A percentile compares a stretch with the other conserved stretches of the same genome.
phyloP scores from a whole-genome alignment of 345 rosid species.

The Rhizophora mangle region DNA sequence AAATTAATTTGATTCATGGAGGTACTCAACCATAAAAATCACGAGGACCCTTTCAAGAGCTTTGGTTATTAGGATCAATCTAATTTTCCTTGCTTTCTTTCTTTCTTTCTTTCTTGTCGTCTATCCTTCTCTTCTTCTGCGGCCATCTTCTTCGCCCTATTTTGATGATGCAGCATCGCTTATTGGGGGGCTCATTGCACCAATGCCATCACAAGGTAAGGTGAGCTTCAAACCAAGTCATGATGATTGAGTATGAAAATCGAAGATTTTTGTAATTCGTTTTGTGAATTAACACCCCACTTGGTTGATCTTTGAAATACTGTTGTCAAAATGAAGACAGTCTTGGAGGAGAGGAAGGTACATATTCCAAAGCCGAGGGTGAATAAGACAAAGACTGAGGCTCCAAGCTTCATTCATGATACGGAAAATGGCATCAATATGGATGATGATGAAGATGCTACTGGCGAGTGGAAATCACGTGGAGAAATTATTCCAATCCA shows the following conservation, averaged over 20 bases:
- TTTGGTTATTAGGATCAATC: conserved; percentile 54
- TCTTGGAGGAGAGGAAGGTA: conserved; percentile 34
- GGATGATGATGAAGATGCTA: conserved; percentile 50
- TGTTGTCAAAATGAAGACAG: conserved; percentile 69
- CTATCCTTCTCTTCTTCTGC: conserved; percentile 52
- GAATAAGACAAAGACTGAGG: conserved; percentile 51
- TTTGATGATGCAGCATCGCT: conserved; percentile 59
- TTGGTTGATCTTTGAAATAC: not conserved
- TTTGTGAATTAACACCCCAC: no score
- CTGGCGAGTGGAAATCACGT: conserved; percentile 21
- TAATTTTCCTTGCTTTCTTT: conserved; percentile 59
- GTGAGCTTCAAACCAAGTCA: conserved; percentile 43
- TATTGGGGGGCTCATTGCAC: conserved; percentile 62
- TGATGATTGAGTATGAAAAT: not conserved
- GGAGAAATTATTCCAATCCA: conserved; percentile 51
- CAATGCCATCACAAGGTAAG: conserved; percentile 94
- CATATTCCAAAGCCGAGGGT: conserved; percentile 2
- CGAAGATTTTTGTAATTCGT: no score
- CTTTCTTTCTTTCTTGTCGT: conserved; percentile 57
- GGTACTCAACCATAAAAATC: conserved; percentile 33
- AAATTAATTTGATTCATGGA: conserved; percentile 8
- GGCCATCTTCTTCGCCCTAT: conserved; percentile 62
- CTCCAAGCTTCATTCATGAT: conserved; percentile 57
- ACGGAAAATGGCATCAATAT: conserved; percentile 56
- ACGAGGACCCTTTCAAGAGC: conserved; percentile 66